Conservation (phyloP, 345 rosid species). For the Anacardium occidentale region DNA sequence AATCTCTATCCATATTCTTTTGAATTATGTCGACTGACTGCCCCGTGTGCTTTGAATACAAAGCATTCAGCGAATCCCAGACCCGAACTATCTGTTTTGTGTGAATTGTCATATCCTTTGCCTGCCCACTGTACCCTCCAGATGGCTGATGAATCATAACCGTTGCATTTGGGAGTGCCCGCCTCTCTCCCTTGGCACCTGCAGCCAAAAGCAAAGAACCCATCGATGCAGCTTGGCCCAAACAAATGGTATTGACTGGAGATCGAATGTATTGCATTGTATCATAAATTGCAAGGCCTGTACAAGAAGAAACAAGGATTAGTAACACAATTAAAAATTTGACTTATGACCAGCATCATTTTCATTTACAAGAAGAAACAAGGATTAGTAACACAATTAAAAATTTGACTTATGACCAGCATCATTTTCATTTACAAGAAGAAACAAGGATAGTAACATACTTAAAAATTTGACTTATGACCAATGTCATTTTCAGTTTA, state of each 20-base stretch:
- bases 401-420: neutral
- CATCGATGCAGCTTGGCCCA: constrained; percentile 99
- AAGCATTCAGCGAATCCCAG: constrained; percentile 78
- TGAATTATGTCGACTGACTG: constrained; percentile 70
- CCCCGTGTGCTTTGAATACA: constrained; percentile 78
- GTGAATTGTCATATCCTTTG: constrained; percentile 87
- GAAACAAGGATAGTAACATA: neutral
- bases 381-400: neutral
- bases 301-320: neutral
- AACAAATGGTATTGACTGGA: constrained; percentile 83
- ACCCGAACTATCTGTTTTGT: constrained; percentile 92
- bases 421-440: neutral
- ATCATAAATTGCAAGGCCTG: constrained; percentile 97
- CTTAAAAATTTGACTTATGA: neutral
- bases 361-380: neutral
- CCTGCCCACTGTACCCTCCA: constrained; percentile 97
- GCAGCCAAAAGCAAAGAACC: constrained; percentile 96
- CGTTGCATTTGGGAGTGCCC: constrained; percentile 87
- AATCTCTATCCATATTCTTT: constrained; percentile 94
- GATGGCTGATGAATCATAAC: constrained; percentile 99
- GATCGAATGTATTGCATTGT: constrained; percentile 96
- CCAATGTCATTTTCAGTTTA: neutral
- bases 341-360: neutral
- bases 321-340: neutral
- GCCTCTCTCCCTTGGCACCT: constrained; percentile 86